Evolutionary conservation across 805 yeast genomes (phyloP), one percentile per base, ranked within the genome.

Genomic region (Saturnispora kantuleensis): DNA sequence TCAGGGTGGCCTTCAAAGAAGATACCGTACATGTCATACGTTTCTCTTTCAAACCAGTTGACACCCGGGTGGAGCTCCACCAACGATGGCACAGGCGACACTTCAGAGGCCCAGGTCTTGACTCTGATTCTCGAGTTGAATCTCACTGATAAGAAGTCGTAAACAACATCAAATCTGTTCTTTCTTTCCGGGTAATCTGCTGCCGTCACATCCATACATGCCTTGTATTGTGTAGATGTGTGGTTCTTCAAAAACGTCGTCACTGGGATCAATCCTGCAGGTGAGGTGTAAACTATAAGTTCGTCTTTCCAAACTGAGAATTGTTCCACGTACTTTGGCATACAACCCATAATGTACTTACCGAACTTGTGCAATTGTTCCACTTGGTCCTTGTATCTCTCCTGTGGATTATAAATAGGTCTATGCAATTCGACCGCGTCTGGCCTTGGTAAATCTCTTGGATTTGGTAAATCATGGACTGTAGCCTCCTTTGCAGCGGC

Each of bases 301-400:
- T 86, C 95, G 60, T 86, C 94, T 65, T 86, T 86, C 95, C 95
- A 86, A 40, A 86, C 95, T 5, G 85, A 71, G 56, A 84, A 86
- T 62, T 82, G 82, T 67, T 86, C 94, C 50, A 86, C 73, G 58
- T 68, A 84, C 63, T 84, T 86, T 39, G 95, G 95, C 66, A 86
- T 59, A 50, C 84, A 76, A 8, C 85, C 73, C 73, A 82, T 81
- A 52, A 86, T 62, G 59, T 86, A 86, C 45, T 76, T 73, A 26
- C 95, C 95, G 63, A 83, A 86, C 64, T 78, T 77, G 68, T 84
- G 94, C 50, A 85, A 70, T 52, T 82, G 86, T 58, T 79, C 89
- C 43, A 65, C 63, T 48, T 75, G 79, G 52, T 74, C 84, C 56
- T 68, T 68, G 66, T 79, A 84, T 59, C 77, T 73, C 52, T 84